Conservation (phyloP, 495 filamentous ascomycete species). For the Acidomyces sp. region DNA sequence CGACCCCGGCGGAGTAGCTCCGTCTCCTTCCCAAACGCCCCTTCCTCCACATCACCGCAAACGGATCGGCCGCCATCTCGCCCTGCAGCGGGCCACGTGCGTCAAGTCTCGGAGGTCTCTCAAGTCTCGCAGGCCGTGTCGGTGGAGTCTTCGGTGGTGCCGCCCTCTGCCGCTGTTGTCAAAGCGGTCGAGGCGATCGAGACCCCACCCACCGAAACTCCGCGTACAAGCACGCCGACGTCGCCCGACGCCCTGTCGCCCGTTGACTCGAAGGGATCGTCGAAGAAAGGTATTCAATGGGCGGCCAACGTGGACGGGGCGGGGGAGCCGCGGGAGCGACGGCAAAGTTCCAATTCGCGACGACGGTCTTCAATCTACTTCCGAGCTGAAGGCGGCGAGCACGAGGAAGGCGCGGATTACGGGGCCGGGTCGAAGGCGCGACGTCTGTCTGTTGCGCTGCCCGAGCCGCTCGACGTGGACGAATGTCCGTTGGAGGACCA, state of each 20-base stretch:
- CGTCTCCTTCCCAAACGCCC: constrained; percentile 11
- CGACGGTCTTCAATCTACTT: constrained; percentile 13
- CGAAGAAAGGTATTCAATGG: not conserved
- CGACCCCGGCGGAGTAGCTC: constrained; percentile 18
- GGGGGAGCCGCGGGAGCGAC: not conserved
- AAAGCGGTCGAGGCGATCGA: no score
- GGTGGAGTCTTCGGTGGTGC: no score
- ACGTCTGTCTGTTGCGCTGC: constrained; percentile 9
- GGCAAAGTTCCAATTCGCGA: not conserved
- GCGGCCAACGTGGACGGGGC: not conserved
- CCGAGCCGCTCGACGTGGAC: constrained; percentile 9
- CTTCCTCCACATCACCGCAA: not conserved
- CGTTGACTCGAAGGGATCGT: no score
- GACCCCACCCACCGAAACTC: no score
- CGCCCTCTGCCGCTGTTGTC: no score
- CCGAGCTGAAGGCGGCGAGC: not conserved
- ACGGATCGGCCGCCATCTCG: not conserved
- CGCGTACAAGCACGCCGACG: no score
- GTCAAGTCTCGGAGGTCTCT: no score
- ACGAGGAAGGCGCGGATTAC: constrained; percentile 7
- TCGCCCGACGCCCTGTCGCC: no score
- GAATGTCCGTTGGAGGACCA: constrained; percentile 21
- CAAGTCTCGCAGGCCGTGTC: no score
- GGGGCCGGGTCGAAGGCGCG: constrained; percentile 16
- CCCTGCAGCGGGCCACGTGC: no score